Evolutionary conservation across 169 alveolate genomes (phyloP), one percentile per base, ranked within the genome.

Genomic region (Plasmodium knowlesi): DNA sequence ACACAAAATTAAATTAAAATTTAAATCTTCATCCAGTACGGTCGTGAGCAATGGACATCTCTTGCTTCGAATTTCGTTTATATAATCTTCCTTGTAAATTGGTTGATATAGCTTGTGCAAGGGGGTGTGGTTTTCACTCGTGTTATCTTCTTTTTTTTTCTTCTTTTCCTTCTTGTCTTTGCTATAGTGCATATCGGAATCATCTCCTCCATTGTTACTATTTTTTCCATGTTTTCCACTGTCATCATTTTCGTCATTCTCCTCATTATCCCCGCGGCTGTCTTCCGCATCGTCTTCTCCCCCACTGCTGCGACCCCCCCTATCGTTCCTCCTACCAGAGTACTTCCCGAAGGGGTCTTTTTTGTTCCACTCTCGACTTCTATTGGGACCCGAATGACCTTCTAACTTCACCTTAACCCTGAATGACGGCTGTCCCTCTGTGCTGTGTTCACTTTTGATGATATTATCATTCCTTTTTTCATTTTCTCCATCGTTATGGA

Each of bases 1-100:
- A 50, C 96, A 96, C 32, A 96, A 50, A 61, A 96, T 78, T 82
- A 96, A 91, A 88, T 79, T 88, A 78, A 88, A 88, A 88, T 88
- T 79, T 78, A 88, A 57, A 50, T 88, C 94, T 78, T 88, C 94
- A n/a, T 78, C 88, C 71, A 88, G 46, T 12, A 88, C 53, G 41
- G 81, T 88, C 14, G 32, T 61, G 50, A 88, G 70, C 71, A 88
- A 50, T 41, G 94, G 94, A 76, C 54, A 78, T 41, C 71, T 78
- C 81, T 76, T 57, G 72, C 88, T 88, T 50, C 94, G 61, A 22
- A 78, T 88, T 80, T 88, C 94, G 53, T 67, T 54, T 57, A 88
- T 88, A 50, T 78, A 88, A 70, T 88, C 94, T 88, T 88, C 94
- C 82, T 78, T 88, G 46, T 78, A 78, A 22, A 88, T 79, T 25